Percentiles rank a stretch among this genome's conserved stretches.
Conservation (phyloP, 345 rosid species). For the Schrenkiella parvula region DNA sequence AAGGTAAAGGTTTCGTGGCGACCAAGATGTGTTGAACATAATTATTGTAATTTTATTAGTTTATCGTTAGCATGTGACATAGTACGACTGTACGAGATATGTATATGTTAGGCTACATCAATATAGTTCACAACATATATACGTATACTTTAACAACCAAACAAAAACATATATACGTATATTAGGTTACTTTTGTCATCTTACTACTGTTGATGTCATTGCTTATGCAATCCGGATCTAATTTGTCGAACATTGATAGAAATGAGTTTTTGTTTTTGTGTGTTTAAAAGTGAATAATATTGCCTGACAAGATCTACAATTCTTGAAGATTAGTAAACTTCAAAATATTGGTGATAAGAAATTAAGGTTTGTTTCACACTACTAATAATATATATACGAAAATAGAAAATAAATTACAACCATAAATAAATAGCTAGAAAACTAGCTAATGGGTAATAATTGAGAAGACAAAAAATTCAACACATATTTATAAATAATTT, state of each 20-base stretch:
- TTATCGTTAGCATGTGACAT: slow-evolving; percentile 10
- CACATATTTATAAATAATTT: too few species aligned
- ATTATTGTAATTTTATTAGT: background rate
- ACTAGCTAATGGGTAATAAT: too few species aligned
- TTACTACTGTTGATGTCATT: slow-evolving; percentile 22
- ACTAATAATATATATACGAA: background rate
- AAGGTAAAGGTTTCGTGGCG: slow-evolving; percentile 18
- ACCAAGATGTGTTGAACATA: slow-evolving; percentile 26
- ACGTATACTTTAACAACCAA: too few species aligned
- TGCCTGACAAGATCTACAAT: background rate
- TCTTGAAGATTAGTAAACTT: background rate
- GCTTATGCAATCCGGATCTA: slow-evolving; percentile 17
- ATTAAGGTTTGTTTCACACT: too few species aligned
- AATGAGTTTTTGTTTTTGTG: background rate
- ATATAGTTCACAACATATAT: background rate
- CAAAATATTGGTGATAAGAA: background rate
- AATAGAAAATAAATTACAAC: too few species aligned
- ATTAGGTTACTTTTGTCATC: slow-evolving; percentile 3
- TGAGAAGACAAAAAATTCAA: too few species aligned
- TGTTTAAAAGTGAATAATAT: background rate
- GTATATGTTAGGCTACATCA: too few species aligned
- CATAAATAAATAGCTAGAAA: too few species aligned
- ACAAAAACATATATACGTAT: too few species aligned
- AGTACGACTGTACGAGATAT: background rate
- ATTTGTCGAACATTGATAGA: background rate